Evolutionary conservation across 2,329 filamentous ascomycete species (phyloP).

Genomic region (Calonectria ilicicola): DNA sequence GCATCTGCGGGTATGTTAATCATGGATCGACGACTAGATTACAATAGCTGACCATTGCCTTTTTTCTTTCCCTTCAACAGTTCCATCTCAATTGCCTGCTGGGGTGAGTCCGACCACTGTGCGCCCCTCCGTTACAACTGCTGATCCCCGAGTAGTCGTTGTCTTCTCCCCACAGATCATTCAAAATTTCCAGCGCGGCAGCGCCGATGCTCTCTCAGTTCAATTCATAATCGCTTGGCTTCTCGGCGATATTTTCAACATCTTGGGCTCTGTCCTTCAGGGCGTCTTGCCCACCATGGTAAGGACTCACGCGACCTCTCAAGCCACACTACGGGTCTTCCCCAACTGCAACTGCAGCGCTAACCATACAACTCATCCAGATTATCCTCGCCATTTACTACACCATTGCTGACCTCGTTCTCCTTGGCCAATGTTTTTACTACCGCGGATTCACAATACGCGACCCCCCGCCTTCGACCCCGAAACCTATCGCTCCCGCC

Average conservation of each 20-base stretch:
- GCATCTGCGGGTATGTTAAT: constrained; percentile 81
- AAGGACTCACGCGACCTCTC: constrained; percentile 31
- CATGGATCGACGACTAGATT: neutral
- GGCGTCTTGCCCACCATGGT: constrained; percentile 94
- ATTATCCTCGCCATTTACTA: constrained; percentile 95
- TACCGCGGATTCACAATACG: constrained; percentile 85
- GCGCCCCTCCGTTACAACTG: constrained; percentile 6
- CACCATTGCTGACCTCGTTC: constrained; percentile 89
- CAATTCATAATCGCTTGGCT: constrained; percentile 96
- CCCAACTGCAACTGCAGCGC: neutral
- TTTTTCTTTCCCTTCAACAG: constrained; percentile 54
- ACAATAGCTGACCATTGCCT: constrained; percentile 20
- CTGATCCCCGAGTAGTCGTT: constrained; percentile 68
- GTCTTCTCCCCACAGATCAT: constrained; percentile 98
- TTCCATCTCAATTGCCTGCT: constrained; percentile 96
- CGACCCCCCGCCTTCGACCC: constrained; percentile 61
- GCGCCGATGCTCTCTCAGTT: constrained; percentile 88
- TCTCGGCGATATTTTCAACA: constrained; percentile 95
- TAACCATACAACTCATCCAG: constrained; percentile 49
- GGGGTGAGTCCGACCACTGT: constrained; percentile 60
- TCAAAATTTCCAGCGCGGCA: constrained; percentile 88
- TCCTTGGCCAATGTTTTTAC: constrained; percentile 93
- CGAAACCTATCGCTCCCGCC: constrained; percentile 52
- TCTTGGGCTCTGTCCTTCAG: constrained; percentile 90
- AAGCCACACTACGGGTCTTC: neutral